Percentiles rank a stretch among this genome's conserved stretches.
These are phyloP conservation scores for Xylariomycetidae sp. DNA, from an alignment of 2,329 filamentous ascomycete species.

Conservation along the genomic window DNA sequence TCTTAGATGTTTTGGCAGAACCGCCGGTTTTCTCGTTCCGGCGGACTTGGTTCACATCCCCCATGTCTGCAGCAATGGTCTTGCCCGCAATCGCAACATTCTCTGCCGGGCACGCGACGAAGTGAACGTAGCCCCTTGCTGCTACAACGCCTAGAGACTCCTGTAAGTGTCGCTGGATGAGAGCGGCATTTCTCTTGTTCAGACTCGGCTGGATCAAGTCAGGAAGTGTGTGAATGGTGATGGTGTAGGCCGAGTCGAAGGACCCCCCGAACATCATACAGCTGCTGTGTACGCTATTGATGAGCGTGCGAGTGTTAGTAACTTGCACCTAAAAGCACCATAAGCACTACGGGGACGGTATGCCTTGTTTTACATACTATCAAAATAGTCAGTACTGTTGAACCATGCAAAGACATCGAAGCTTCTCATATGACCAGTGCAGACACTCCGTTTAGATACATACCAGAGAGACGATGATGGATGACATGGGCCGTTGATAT, in stretches of 20 bases:
- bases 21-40: slow-evolving; percentile 16
- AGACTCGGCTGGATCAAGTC: slow-evolving; percentile 65
- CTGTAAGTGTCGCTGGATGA: slow-evolving; percentile 72
- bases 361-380: too few relatives aligned
- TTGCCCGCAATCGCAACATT: slow-evolving; percentile 66
- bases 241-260: slow-evolving; percentile 73
- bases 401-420: too few relatives aligned
- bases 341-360: too few relatives aligned
- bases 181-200: slow-evolving; percentile 75
- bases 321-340: too few relatives aligned
- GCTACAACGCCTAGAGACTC: slow-evolving; percentile 63
- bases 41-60: slow-evolving; percentile 44
- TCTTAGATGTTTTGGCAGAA: slow-evolving; percentile 19
- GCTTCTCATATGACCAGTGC: too few relatives aligned
- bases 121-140: slow-evolving; percentile 68
- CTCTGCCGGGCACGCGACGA: slow-evolving; percentile 64
- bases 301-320: too few relatives aligned
- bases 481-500: slow-evolving; percentile 69
- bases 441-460: too few relatives aligned
- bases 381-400: too few relatives aligned
- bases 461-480: too few relatives aligned
- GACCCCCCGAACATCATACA: slow-evolving; percentile 72
- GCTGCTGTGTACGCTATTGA: too few relatives aligned
- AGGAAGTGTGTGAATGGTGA: slow-evolving; percentile 68
- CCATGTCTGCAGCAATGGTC: slow-evolving; percentile 65